Evolutionary conservation across 768 basidiomycete species (phyloP), one percentile per base, ranked within the genome.

Genomic region (Rhizopogon salebrosus): DNA sequence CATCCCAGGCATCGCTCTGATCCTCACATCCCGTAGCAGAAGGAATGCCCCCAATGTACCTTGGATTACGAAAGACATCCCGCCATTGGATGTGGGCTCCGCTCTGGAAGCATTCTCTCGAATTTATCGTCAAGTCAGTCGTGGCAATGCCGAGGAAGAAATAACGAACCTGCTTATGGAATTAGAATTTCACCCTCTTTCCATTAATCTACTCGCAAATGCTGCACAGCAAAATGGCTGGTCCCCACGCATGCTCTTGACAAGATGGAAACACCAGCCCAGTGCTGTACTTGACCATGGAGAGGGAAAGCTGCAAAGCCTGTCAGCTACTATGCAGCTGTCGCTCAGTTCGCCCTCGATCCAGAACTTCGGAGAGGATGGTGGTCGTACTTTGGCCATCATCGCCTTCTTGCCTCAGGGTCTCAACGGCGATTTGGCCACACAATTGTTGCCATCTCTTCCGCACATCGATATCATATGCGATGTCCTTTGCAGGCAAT

Each of bases 381-480:
- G n/a, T 37, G 13, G n/a, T 23, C 43, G 6, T 45, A 24, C 7
- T 7, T 26, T 53, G 5, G 34, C 41, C 3, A 24, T 53, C 20
- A n/a, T 45, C 4, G 52, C 42, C 0, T 42, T 53, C 16, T 24
- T 53, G 6, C 52, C 52, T 11, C 52, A 53, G 14, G 52, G 52
- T 14, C 18, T 53, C 35, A 42, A 29, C 2, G 35, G 39, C 16
- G 3, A 9, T 6, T 24, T 38, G 24, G 22, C 49, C 16, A 50
- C 16, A 1, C 2, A 27, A 18, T 24, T 39, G 3, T 22, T 50
- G 5, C 7, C 16, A 29, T 50, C 35, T 0, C 23, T 26, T 6
- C 23, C 36, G 3, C 13, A 50, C 8, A 3, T 50, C 11, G 36
- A 24, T 10, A 4, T 26, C 1, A 22, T 50, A 18, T 26, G 41